These are phyloP conservation scores for Penicillium lagena DNA, from an alignment of 495 filamentous ascomycete species.

Conservation along the genomic window DNA sequence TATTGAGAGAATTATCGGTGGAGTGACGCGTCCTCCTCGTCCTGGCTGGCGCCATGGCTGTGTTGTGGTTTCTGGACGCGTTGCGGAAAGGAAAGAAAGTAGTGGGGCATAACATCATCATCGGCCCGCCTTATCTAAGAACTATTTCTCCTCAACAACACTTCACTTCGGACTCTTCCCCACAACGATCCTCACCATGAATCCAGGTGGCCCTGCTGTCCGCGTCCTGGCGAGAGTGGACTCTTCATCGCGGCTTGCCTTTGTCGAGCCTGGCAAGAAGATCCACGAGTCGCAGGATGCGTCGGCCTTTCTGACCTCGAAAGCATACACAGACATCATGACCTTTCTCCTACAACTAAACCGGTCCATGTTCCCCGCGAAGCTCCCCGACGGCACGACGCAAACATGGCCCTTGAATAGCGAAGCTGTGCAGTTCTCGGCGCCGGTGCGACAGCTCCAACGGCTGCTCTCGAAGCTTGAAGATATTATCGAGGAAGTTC, in stretches of 20 bases:
- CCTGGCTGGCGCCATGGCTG: background rate
- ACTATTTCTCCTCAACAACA: background rate
- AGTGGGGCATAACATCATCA: conserved; percentile 2
- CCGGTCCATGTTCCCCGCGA: conserved; percentile 73
- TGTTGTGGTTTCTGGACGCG: conserved; percentile 1
- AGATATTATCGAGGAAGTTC: conserved; percentile 66
- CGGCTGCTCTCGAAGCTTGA: conserved; percentile 54
- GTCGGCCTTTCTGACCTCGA: conserved; percentile 63
- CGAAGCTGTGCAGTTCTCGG: conserved; percentile 44
- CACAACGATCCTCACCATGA: conserved; percentile 13
- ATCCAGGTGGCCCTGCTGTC: conserved; percentile 12
- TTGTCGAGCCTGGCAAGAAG: conserved; percentile 48
- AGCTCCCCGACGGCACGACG: conserved; percentile 23
- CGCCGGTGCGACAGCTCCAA: conserved; percentile 58
- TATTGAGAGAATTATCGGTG: background rate
- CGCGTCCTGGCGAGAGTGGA: conserved; percentile 27
- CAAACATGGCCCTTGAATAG: conserved; percentile 50
- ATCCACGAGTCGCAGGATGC: conserved; percentile 84
- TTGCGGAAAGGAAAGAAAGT: conserved; percentile 3
- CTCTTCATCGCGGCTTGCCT: conserved; percentile 20
- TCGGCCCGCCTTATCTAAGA: background rate
- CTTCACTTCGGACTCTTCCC: background rate
- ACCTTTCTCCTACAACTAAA: conserved; percentile 87
- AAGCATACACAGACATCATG: conserved; percentile 79
- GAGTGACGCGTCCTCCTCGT: background rate